These are phyloP conservation scores for Pholiota conissans DNA, from an alignment of 768 basidiomycete species.

Conservation along the genomic window DNA sequence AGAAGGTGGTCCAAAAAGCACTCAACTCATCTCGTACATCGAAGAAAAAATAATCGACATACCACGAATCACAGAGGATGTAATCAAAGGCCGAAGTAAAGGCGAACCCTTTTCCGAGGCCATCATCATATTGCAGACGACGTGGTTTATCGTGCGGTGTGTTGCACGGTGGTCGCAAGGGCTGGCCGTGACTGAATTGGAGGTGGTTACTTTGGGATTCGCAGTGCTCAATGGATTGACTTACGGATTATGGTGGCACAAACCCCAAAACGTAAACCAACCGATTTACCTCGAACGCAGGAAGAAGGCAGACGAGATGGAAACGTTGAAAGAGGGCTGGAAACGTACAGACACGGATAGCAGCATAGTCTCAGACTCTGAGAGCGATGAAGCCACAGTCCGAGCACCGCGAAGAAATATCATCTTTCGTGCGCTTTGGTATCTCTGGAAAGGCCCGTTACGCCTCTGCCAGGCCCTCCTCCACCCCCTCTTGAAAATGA, in stretches of 20 bases:
- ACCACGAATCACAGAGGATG: too few species aligned
- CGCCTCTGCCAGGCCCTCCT: background rate
- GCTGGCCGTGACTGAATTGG: too few species aligned
- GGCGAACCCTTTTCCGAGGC: too few species aligned
- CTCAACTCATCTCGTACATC: too few species aligned
- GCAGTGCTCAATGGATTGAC: slow-evolving; percentile 4
- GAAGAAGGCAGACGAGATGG: background rate
- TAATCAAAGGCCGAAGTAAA: too few species aligned
- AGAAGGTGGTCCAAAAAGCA: too few species aligned
- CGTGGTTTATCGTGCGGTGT: slow-evolving; percentile 34
- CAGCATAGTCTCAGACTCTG: too few species aligned
- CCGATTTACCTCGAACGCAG: background rate
- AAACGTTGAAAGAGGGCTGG: background rate
- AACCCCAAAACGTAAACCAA: background rate
- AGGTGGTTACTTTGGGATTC: slow-evolving; percentile 31
- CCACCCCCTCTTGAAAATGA: background rate
- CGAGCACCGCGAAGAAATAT: too few species aligned
- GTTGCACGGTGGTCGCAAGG: slow-evolving; percentile 24
- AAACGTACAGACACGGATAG: background rate
- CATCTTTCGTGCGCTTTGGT: too few species aligned
- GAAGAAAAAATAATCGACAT: too few species aligned
- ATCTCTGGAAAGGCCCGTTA: too few species aligned
- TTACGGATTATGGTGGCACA: background rate
- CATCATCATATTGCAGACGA: slow-evolving; percentile 31
- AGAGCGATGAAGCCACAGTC: too few species aligned